Base-by-base conservation (phyloP, 352 stramenopile genomes). In the Aphanomyces cochlioides region DNA sequence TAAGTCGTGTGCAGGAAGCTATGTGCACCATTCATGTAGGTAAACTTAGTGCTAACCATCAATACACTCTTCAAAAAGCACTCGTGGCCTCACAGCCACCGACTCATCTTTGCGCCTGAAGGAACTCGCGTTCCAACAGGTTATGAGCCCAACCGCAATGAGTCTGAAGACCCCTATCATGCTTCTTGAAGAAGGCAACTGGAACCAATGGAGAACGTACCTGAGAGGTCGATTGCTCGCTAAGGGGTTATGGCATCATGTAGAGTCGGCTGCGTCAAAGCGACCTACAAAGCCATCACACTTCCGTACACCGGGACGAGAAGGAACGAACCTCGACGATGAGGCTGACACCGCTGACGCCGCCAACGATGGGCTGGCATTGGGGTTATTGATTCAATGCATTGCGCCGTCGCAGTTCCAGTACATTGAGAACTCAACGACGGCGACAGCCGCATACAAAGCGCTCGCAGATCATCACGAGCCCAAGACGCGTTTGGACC, bases 1-100 rank as follows among this genome's bases (percentile, higher is more conserved):
- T 1, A n/a, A 15, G 45, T 19, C 13, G n/a, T 38, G 8, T 3
- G 3, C 50, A 58, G 50, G n/a, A 58, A 58, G 50, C 50, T 58
- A 58, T 58, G 50, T 3, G 50, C 28, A 34, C 50, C 50, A 58
- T 58, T 58, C 50, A 58, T 58, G 37, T 58, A 53, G 28, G 2
- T 28, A 28, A 2, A 28, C 28, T 28, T 28, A 28, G 28, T 28
- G 28, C 28, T 28, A 28, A 28, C 28, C 28, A 28, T 28, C 28
- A 28, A 28, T 28, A 28, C 28, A 28, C 28, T 28, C 28, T 28
- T 28, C 28, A 28, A 28, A 28, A 28, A 28, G 28, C 28, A 28
- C 28, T 28, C 28, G 28, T 28, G 28, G 28, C 28, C 28, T 28
- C 28, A 28, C 28, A 28, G 28, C 28, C 28, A 28, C 28, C 28